Conservation (phyloP, 192 early-diverging fungal species). For the Coemansia sp. region DNA sequence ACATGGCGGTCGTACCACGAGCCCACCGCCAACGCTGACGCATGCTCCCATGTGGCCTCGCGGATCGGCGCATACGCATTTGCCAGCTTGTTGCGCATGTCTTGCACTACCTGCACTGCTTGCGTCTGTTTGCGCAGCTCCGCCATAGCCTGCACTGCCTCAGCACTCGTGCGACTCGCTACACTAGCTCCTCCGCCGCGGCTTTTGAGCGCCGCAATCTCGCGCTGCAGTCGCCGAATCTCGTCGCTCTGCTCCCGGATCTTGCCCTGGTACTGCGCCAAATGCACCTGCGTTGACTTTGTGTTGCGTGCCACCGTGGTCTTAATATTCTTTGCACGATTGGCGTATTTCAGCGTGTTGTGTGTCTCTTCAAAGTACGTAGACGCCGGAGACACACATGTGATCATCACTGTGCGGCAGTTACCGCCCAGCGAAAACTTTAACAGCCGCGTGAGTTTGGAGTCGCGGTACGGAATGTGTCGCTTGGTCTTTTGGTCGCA, state of each 20-base stretch:
- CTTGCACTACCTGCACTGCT: conserved; percentile 50
- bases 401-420: conserved; percentile 79
- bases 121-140: conserved; percentile 49
- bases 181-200: not conserved
- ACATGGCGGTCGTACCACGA: conserved; percentile 42
- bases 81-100: conserved; percentile 47
- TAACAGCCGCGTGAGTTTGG: conserved; percentile 69
- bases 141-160: conserved; percentile 38
- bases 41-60: conserved; percentile 50
- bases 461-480: conserved; percentile 75
- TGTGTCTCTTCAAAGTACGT: conserved; percentile 72
- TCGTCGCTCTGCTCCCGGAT: conserved; percentile 63
- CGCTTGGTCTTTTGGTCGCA: conserved; percentile 54
- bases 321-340: conserved; percentile 67
- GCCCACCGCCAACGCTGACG: conserved; percentile 36
- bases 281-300: conserved; percentile 57
- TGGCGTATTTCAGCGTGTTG: conserved; percentile 78
- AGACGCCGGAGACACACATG: conserved; percentile 66
- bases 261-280: conserved; percentile 62
- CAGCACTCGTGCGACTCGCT: conserved; percentile 1
- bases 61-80: conserved; percentile 47
- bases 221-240: conserved; percentile 56
- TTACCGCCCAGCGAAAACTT: conserved; percentile 79
- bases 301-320: conserved; percentile 65
- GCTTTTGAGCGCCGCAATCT: conserved; percentile 29